phyloP scores from a whole-genome alignment of 257 asterid species.

The Jasminum sambac region DNA sequence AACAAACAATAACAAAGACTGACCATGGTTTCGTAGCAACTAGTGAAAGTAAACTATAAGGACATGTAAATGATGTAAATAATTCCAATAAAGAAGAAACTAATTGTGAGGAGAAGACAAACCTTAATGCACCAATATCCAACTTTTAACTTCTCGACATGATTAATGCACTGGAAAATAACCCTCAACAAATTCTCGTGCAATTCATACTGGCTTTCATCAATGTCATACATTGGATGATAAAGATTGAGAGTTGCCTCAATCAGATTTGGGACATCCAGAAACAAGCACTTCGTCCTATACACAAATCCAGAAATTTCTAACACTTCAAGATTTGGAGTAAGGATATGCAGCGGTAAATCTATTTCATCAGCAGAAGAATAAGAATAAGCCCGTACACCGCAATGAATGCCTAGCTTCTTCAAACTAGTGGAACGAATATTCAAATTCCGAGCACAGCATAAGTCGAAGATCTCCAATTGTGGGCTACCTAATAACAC shows the following conservation, averaged over 20 bases:
- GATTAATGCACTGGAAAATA: too few relatives aligned
- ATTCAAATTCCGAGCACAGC: background rate
- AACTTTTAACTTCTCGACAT: too few relatives aligned
- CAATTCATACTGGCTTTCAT: too few relatives aligned
- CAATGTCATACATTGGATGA: too few relatives aligned
- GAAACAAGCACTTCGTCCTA: background rate
- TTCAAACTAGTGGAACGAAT: conserved; percentile 13
- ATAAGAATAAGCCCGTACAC: background rate
- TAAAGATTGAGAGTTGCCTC: background rate
- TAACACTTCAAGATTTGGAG: conserved; percentile 13
- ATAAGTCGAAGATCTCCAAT: background rate
- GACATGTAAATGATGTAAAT: too few relatives aligned
- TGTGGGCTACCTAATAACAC: conserved; percentile 16
- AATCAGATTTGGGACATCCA: background rate
- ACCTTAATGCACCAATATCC: too few relatives aligned
- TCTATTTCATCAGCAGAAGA: background rate
- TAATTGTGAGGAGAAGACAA: too few relatives aligned
- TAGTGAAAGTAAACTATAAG: too few relatives aligned
- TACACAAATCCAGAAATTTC: background rate
- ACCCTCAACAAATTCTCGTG: background rate
- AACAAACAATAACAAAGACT: too few relatives aligned
- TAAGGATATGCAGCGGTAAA: background rate
- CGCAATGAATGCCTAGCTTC: background rate
- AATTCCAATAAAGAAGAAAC: too few relatives aligned
- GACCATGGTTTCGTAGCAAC: too few relatives aligned